Evolutionary conservation across 23 red algal species (phyloP), one percentile per base, ranked within the genome.

Genomic region (Gracilaria caudata): DNA sequence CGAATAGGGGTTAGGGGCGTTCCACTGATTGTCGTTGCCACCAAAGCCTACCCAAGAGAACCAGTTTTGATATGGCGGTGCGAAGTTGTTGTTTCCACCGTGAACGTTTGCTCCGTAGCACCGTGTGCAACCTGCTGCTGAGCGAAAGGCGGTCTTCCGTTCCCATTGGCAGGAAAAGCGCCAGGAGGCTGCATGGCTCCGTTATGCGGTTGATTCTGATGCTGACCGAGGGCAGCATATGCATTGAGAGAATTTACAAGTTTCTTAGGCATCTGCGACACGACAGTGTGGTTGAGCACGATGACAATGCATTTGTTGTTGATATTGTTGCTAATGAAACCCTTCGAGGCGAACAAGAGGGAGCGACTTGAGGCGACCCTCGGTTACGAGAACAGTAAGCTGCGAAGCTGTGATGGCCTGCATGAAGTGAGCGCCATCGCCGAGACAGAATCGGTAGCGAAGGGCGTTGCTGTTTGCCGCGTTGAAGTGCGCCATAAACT

Each of bases 361-460:
- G 47, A 81, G 60, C 23, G 76, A 65, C 55, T 94, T 56, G 32
- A 98, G 78, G 23, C 64, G 53, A 43, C 85, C 89, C 23, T 90
- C 80, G 19, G 68, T 63, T 29, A 98, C 90, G 34, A 94, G 77
- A 45, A 43, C 24, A 23, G 91, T 98, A 79, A 98, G 86, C 80
- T 98, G 96, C 3, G 96, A 81, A 8, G 91, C 88, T 35, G 94
- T 86, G 86, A 98, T 94, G 25, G 91, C 90, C 20, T 98, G 92
- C 64, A 88, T 89, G 68, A 94, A 92, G 68, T 82, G 81, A 16
- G 64, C 81, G 37, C 92, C 92, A 53, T 98, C 96, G 33, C 79
- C 83, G 29, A 98, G 59, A 34, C 73, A 41, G 49, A 94, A 78
- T 3, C 90, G 87, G 56, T 95, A 98, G 68, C 96, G 92, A 26